Percentiles rank a stretch among this genome's conserved stretches.
phyloP scores from a whole-genome alignment of 805 yeast genomes.

The Candida rishiriensis region DNA sequence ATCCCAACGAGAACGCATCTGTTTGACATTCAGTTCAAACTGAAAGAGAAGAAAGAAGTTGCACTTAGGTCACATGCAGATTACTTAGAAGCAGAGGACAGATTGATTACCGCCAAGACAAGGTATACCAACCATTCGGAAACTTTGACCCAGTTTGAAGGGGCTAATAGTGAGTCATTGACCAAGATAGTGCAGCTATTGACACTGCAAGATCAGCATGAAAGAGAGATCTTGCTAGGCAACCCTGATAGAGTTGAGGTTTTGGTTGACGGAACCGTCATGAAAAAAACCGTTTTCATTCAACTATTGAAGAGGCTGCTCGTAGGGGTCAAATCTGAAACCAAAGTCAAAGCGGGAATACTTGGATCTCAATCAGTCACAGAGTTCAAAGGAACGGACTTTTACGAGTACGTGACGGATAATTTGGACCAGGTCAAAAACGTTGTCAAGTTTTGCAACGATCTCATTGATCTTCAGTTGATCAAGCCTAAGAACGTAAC shows the following conservation, averaged over 20 bases:
- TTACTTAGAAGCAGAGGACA: constrained; percentile 1
- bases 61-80: not conserved
- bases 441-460: constrained; percentile 8
- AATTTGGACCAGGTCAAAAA: constrained; percentile 1
- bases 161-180: constrained; percentile 5
- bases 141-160: constrained; percentile 13
- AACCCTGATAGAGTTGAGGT: constrained; percentile 13
- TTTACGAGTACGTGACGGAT: constrained; percentile 5
- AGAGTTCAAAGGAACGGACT: constrained; percentile 13
- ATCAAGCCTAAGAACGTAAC: constrained; percentile 13
- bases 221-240: constrained; percentile 10
- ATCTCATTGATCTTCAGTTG: constrained; percentile 10
- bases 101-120: constrained; percentile 1
- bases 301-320: constrained; percentile 4
- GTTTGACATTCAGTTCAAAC: constrained; percentile 3
- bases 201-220: constrained; percentile 1
- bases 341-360: constrained; percentile 2
- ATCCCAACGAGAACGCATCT: constrained; percentile 14
- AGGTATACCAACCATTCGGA: constrained; percentile 14
- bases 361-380: constrained; percentile 5
- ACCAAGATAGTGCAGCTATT: constrained; percentile 1
- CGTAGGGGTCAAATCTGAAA: constrained; percentile 2
- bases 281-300: constrained; percentile 6
- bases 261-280: constrained; percentile 5
- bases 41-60: constrained; percentile 3